A percentile compares a stretch with the other conserved stretches of the same genome.
Conservation (phyloP, 2,329 filamentous ascomycete genomes). For the Periconia sp. region DNA sequence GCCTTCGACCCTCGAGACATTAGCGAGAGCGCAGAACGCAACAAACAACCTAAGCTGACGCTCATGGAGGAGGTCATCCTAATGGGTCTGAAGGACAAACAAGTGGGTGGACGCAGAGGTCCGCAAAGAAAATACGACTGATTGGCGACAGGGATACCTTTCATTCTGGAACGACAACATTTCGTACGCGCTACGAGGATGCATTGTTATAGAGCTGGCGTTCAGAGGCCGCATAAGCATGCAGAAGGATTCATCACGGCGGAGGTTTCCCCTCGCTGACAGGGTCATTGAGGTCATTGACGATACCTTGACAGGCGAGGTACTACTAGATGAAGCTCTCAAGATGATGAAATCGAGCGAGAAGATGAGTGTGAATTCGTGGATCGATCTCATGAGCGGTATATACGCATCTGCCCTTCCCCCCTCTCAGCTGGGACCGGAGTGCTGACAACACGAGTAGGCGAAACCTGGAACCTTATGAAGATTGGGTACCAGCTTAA, state of each 20-base stretch:
- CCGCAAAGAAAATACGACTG: conserved; percentile 4
- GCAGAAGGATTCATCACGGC: conserved; percentile 91
- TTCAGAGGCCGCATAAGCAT: conserved; percentile 96
- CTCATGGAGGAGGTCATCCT: conserved; percentile 98
- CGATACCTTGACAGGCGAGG: conserved; percentile 93
- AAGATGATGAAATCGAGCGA: conserved; percentile 99
- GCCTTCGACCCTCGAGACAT: conserved; percentile 97
- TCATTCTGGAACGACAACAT: conserved; percentile 99
- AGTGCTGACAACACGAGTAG: conserved; percentile 52
- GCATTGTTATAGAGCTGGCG: conserved; percentile 96
- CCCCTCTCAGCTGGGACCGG: neutral
- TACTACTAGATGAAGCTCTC: conserved; percentile 92
- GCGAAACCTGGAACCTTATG: conserved; percentile 99
- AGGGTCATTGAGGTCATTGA: conserved; percentile 96
- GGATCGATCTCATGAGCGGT: conserved; percentile 99
- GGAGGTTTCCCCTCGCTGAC: conserved; percentile 90
- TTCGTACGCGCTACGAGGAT: conserved; percentile 93
- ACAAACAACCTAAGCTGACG: conserved; percentile 96
- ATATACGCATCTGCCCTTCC: conserved; percentile 38
- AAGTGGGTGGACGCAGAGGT: conserved; percentile 61
- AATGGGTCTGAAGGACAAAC: conserved; percentile 96
- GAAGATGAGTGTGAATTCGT: conserved; percentile 99
- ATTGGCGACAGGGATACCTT: conserved; percentile 74
- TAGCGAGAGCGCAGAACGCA: conserved; percentile 92
- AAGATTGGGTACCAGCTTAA: conserved; percentile 99